These are phyloP conservation scores for Fagopyrum homotropicum DNA, from an alignment of 148 eudicot genomes.

Conservation along the genomic window DNA sequence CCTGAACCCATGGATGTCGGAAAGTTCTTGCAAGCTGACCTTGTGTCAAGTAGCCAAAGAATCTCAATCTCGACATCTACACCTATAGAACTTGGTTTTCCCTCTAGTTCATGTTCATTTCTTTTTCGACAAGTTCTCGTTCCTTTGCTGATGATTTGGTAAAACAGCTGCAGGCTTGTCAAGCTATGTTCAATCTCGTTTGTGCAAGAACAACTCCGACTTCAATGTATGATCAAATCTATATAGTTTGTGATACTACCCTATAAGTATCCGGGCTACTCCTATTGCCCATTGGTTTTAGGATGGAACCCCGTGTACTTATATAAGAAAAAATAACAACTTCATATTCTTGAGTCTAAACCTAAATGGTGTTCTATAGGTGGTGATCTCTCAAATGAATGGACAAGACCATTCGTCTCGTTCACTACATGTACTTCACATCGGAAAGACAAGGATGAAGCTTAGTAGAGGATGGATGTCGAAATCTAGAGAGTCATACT, in stretches of 20 bases:
- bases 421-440: constrained; percentile 62
- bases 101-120: not conserved
- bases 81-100: constrained; percentile 54
- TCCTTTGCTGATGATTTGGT: constrained; percentile 11
- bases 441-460: constrained; percentile 82
- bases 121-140: not conserved
- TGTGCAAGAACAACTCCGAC: constrained; percentile 55
- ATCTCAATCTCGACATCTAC: constrained; percentile 52
- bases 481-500: constrained; percentile 78
- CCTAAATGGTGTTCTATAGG: constrained; percentile 31
- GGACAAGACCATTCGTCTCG: constrained; percentile 78
- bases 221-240: constrained; percentile 43
- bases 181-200: constrained; percentile 58
- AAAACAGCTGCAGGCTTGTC: constrained; percentile 69
- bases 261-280: no score
- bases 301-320: no score
- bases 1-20: constrained; percentile 92
- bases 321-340: no score
- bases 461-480: constrained; percentile 93
- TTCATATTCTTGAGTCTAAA: not conserved
- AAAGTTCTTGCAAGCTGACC: constrained; percentile 69
- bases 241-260: no score
- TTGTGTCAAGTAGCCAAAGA: constrained; percentile 55
- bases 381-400: constrained; percentile 88
- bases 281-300: no score